Evolutionary conservation across 2,329 filamentous ascomycete species (phyloP), one percentile per base, ranked within the genome.

Genomic region (Geoglossum cookeanum): DNA sequence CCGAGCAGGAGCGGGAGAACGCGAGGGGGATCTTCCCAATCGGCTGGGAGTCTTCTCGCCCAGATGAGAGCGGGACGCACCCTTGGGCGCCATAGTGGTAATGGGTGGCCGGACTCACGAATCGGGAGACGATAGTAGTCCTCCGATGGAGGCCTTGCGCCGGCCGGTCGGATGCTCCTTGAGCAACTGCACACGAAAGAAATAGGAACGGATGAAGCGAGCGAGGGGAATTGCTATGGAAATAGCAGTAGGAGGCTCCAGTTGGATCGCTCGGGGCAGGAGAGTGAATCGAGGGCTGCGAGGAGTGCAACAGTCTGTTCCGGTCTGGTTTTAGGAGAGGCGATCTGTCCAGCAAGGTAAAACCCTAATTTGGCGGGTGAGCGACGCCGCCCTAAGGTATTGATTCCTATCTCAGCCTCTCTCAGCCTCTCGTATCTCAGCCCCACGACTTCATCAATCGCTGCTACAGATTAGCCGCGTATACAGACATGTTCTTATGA

Each of bases 1-100:
- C 67, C 63, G 69, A 70, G 15, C 69, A 55, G 68, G 54, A 42
- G 49, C 49, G 37, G 49, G 49, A 70, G 59, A 69, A 67, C 52
- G 57, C 17, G 45, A 39, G 8, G 29, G 49, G 13, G 29, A 37
- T 57, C 30, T 49, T 22, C 55, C 45, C 35, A 59, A 58, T 56
- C 58, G 60, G 48, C 13, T 32, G 13, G 44, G 37, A 5, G 15
- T 35, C 27, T 29, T 44, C 29, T 55, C 54, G 15, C 54, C 44
- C 22, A 47, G 44, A 45, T 35, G 37, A 39, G 44, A 47, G 22
- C 54, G 54, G 11, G 49, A 53, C n/a, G 2, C 44, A 55, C 54
- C 44, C 22, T 39, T 35, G 17, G 37, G 54, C 8, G 17, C 54
- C 54, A 55, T 55, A 13, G 15, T 53, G 39, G 8, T 22, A 4